phyloP scores from a whole-genome alignment of 768 basidiomycete species.

The Leccinum disarticulatum region DNA sequence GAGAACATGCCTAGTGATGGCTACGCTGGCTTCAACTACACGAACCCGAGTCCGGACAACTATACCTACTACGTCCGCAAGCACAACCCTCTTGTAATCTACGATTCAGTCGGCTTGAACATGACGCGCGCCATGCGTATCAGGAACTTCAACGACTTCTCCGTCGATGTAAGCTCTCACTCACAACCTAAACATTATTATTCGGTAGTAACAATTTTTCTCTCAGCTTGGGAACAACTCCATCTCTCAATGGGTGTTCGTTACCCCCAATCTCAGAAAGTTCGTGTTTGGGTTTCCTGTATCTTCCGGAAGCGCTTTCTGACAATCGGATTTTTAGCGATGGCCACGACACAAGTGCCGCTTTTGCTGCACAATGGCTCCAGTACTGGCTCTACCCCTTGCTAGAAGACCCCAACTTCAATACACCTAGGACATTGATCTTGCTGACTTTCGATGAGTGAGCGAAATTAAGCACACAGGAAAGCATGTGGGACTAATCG shows the following conservation, averaged over 20 bases:
- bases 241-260: slow-evolving; percentile 57
- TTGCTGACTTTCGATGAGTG: slow-evolving; percentile 63
- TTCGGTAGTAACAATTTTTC: not conserved
- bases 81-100: slow-evolving; percentile 53
- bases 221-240: slow-evolving; percentile 36
- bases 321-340: slow-evolving; percentile 38
- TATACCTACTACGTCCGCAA: slow-evolving; percentile 55
- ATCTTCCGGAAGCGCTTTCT: not conserved
- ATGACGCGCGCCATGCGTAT: slow-evolving; percentile 41
- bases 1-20: slow-evolving; percentile 55
- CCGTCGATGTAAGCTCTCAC: slow-evolving; percentile 41
- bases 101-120: slow-evolving; percentile 46
- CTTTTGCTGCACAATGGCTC: slow-evolving; percentile 47
- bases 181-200: not conserved
- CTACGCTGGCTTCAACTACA: slow-evolving; percentile 40
- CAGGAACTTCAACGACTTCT: slow-evolving; percentile 63
- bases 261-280: slow-evolving; percentile 55
- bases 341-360: slow-evolving; percentile 56
- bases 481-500: not conserved
- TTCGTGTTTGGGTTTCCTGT: slow-evolving; percentile 5
- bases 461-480: slow-evolving; percentile 18
- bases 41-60: slow-evolving; percentile 22
- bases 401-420: slow-evolving; percentile 50
- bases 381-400: slow-evolving; percentile 51
- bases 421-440: slow-evolving; percentile 54